Evolutionary conservation across 2,329 filamentous ascomycete genomes (phyloP).

Genomic region (Paracoccidioides brasiliensis): DNA sequence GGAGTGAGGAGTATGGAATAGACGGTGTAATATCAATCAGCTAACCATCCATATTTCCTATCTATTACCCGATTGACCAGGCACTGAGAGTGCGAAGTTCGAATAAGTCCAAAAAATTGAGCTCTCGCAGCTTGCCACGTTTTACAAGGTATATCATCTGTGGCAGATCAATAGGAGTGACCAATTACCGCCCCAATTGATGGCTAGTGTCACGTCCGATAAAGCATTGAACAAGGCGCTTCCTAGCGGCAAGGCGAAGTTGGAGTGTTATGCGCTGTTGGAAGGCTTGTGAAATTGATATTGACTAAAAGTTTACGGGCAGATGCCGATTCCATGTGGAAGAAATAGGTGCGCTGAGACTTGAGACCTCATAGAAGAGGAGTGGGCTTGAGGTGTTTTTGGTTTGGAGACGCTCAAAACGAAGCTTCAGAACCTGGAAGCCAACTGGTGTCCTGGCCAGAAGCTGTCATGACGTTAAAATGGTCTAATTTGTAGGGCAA

Average conservation of each 20-base stretch:
- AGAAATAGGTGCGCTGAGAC: conserved; percentile 2
- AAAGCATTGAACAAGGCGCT: conserved; percentile 16
- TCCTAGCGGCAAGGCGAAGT: conserved; percentile 19
- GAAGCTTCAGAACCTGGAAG: too few species aligned
- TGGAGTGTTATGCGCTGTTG: conserved; percentile 11
- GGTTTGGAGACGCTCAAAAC: too few species aligned
- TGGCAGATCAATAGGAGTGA: conserved; percentile 76
- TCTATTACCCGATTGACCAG: not conserved
- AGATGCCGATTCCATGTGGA: conserved; percentile 26
- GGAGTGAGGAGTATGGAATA: not conserved
- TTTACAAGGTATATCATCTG: conserved; percentile 76
- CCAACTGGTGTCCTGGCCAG: too few species aligned
- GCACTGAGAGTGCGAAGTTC: not conserved
- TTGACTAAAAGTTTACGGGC: not conserved
- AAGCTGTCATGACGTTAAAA: too few species aligned
- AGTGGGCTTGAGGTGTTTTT: too few species aligned
- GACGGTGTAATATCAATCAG: not conserved
- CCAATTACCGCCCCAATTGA: conserved; percentile 48
- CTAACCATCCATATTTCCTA: not conserved
- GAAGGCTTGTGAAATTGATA: not conserved
- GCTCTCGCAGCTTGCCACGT: conserved; percentile 14
- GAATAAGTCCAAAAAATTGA: not conserved
- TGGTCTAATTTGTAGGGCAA: too few species aligned
- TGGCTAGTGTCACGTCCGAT: conserved; percentile 43
- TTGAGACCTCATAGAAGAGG: too few species aligned